Percentiles rank a stretch among this genome's conserved stretches.
phyloP scores from a whole-genome alignment of 257 asterid species.

The Nicotiana undulata region DNA sequence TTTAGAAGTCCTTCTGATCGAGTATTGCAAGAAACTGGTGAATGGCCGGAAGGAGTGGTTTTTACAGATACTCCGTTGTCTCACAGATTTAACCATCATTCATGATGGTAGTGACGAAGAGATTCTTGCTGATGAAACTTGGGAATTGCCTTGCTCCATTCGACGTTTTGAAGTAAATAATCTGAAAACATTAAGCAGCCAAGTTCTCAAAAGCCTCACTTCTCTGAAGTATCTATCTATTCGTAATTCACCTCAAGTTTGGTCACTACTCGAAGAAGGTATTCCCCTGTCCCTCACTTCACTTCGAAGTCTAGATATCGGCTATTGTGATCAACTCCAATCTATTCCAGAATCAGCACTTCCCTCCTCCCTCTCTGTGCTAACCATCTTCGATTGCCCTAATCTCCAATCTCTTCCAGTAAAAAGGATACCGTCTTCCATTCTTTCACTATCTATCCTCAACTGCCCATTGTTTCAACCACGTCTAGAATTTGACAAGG shows the following conservation, averaged over 20 bases:
- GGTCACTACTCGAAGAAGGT: not conserved
- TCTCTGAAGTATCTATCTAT: not conserved
- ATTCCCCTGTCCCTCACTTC: not conserved
- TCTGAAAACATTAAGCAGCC: not conserved
- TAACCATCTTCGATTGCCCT: rapidly evolving
- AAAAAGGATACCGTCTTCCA: not conserved
- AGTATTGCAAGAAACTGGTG: not conserved
- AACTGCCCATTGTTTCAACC: not conserved
- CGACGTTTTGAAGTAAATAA: rapidly evolving
- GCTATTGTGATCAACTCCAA: not conserved
- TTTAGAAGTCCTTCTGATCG: rapidly evolving
- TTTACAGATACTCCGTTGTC: constrained; percentile 1
- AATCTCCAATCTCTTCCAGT: not conserved
- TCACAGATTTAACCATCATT: rapidly evolving
- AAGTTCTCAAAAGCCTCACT: not conserved
- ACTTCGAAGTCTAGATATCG: not conserved
- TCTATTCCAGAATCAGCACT: not conserved
- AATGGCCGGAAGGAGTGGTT: not conserved
- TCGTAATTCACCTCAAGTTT: rapidly evolving
- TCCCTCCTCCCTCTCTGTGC: not conserved
- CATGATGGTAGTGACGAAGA: not conserved
- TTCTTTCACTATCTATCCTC: rapidly evolving
- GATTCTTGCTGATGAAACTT: not conserved
- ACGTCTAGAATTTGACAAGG: not conserved
- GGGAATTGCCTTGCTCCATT: not conserved